Evolutionary conservation across 2,329 filamentous ascomycete genomes (phyloP), one percentile per base, ranked within the genome.

Genomic region (Stagonosporopsis rhizophila): DNA sequence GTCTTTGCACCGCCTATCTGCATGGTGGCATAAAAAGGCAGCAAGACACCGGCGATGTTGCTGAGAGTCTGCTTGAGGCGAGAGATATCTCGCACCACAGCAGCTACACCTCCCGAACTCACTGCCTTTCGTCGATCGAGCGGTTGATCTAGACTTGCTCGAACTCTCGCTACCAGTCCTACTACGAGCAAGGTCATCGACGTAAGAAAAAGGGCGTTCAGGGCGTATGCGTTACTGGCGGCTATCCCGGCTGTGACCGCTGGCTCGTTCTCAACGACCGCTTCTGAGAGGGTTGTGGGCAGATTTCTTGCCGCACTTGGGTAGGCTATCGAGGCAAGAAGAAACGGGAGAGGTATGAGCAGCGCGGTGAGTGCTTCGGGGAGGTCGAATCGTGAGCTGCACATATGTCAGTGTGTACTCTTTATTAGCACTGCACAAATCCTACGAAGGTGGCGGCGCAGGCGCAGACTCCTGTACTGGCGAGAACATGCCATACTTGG

Each of bases 11-110:
- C 83, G 8, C 84, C 85, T 12, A 87, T 69, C 53, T 85, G 80
- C 59, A 84, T 76, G 0, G 82, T 71, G 8, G 84, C 82, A 65
- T 84, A 87, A 64, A 85, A 82, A 0, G 85, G 85, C 27, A 87
- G 65, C 3, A 78, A 71, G 20, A 83, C 66, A 17, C 79, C 75
- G 27, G 77, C 53, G n/a, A 76, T 65, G 45, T 75, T 78, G 17
- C 70, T 62, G 15, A 74, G 45, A 17, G 75, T 68, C 40, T 66
- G 66, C 34, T 45, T 59, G 12, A 63, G 58, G n/a, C 46, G 55
- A 42, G 32, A 45, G 5, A 48, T 22, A 25, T 64, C 56, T n/a
- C 56, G 40, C n/a, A 65, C 19, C 0, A 35, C 23, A 4, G 44
- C 49, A 12, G 56, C 55, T 15, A 61, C 45, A 28, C 51, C 46